Evolutionary conservation across 345 rosid species (phyloP), one percentile per base, ranked within the genome.

Genomic region (Turritis glabra): DNA sequence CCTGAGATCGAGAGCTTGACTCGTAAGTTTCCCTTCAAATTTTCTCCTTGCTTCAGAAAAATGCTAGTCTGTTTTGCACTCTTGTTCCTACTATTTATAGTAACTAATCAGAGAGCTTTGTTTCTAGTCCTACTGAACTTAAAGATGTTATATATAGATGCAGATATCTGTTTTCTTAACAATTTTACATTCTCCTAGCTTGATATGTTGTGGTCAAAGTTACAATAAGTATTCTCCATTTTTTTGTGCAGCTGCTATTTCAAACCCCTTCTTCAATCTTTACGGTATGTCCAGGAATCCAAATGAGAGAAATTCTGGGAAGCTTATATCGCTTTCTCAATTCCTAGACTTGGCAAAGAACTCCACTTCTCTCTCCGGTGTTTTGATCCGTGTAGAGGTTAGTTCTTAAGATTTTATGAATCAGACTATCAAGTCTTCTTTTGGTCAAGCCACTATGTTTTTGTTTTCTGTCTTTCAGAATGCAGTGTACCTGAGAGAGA

Each of bases 381-480:
- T 89, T 77, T 80, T 89, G 80, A 85, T 93, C 71, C 71, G 80
- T 79, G 84, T 93, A 69, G 97, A 91, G 97, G 98, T 91, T 7
- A 46, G 13, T 27, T 27, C 54, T 50, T 26, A 3, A 5, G 27
- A 17, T 12, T 48, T 23, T 50, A 17, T 5, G 10, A 8, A 44
- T 15, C 1, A 1, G 13, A 52, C 51, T 1, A 15, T 37, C 7
- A 46, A n/a, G 4, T 30, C 30, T 32, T 60, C 18, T 33, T 10
- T 7, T 55, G 73, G 41, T 22, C 51, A 38, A 8, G 2, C 7
- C 30, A 12, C 1, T 53, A 9, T 29, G 4, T 47, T 18, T 48
- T 14, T 53, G 5, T 38, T 8, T 54, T 46, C 6, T 48, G 29
- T 50, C 32, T 22, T 17, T 15, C 83, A 93, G 98, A 54, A 86